phyloP scores from a whole-genome alignment of 768 basidiomycete genomes.

The Pulveroboletus ravenelii region DNA sequence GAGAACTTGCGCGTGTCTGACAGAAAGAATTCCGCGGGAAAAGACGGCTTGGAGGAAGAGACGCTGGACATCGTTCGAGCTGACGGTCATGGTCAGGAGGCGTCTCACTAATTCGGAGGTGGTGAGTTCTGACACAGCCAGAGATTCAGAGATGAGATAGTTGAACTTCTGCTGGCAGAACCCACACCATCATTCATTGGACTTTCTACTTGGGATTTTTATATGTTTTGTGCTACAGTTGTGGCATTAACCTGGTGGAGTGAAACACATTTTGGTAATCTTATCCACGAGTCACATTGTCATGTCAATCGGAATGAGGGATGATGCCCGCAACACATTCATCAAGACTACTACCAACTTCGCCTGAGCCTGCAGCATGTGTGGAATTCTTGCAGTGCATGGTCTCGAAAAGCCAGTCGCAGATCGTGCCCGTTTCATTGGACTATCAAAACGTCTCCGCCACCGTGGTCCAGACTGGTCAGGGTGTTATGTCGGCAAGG shows the following conservation, averaged over 20 bases:
- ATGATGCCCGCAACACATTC: not conserved
- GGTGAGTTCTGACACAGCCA: too few relatives aligned
- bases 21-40: slow-evolving; percentile 65
- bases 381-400: slow-evolving; percentile 87
- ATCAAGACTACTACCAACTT: not conserved
- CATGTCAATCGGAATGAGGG: not conserved
- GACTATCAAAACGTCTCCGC: slow-evolving; percentile 82
- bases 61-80: slow-evolving; percentile 61
- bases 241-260: too few relatives aligned
- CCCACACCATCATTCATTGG: too few relatives aligned
- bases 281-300: not conserved
- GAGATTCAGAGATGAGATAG: not conserved
- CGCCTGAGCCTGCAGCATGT: slow-evolving; percentile 49
- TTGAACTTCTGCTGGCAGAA: too few relatives aligned
- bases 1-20: slow-evolving; percentile 55
- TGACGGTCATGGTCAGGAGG: slow-evolving; percentile 34
- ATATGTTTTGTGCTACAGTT: too few relatives aligned
- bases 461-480: slow-evolving; percentile 99
- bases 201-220: too few relatives aligned
- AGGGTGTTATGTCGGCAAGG: slow-evolving; percentile 84
- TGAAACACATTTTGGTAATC: not conserved
- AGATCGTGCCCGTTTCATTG: slow-evolving; percentile 72
- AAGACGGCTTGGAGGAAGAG: slow-evolving; percentile 78
- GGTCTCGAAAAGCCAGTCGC: slow-evolving; percentile 66
- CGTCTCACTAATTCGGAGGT: too few relatives aligned